A percentile compares a stretch with the other conserved stretches of the same genome.
These are phyloP conservation scores for Cercospora sp. DNA, from an alignment of 2,329 filamentous ascomycete genomes.

Conservation along the genomic window DNA sequence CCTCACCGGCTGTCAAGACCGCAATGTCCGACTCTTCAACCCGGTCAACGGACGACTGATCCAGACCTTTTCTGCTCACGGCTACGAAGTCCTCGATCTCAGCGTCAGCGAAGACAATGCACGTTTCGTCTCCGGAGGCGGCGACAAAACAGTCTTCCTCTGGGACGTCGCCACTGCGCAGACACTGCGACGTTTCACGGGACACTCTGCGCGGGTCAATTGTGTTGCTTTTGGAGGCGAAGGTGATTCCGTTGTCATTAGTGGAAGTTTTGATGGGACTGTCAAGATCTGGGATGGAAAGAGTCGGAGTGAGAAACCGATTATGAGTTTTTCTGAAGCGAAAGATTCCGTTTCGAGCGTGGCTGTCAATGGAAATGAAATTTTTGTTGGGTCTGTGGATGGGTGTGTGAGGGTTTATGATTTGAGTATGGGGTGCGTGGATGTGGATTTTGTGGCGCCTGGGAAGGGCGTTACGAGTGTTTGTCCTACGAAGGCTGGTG, in stretches of 20 bases:
- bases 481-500: slow-evolving; percentile 67
- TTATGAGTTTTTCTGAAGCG: slow-evolving; percentile 73
- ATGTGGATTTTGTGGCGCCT: slow-evolving; percentile 65
- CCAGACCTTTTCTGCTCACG: slow-evolving; percentile 85
- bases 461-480: slow-evolving; percentile 68
- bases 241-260: slow-evolving; percentile 67
- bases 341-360: slow-evolving; percentile 63
- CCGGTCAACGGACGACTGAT: slow-evolving; percentile 62
- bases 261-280: slow-evolving; percentile 71
- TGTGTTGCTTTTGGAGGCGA: slow-evolving; percentile 76
- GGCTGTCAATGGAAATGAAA: slow-evolving; percentile 48
- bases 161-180: slow-evolving; percentile 87
- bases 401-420: slow-evolving; percentile 81
- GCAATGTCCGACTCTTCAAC: slow-evolving; percentile 83
- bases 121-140: slow-evolving; percentile 81
- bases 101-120: slow-evolving; percentile 73
- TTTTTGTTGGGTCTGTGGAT: slow-evolving; percentile 79
- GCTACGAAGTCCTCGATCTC: slow-evolving; percentile 86
- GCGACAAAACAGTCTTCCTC: slow-evolving; percentile 86
- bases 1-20: slow-evolving; percentile 83
- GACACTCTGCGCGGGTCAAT: slow-evolving; percentile 70
- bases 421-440: slow-evolving; percentile 69
- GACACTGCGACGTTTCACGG: slow-evolving; percentile 73
- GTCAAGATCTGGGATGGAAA: slow-evolving; percentile 75
- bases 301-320: slow-evolving; percentile 57